phyloP scores from a whole-genome alignment of 1,284 basidiomycete genomes.

The Moniliophthora roreri region DNA sequence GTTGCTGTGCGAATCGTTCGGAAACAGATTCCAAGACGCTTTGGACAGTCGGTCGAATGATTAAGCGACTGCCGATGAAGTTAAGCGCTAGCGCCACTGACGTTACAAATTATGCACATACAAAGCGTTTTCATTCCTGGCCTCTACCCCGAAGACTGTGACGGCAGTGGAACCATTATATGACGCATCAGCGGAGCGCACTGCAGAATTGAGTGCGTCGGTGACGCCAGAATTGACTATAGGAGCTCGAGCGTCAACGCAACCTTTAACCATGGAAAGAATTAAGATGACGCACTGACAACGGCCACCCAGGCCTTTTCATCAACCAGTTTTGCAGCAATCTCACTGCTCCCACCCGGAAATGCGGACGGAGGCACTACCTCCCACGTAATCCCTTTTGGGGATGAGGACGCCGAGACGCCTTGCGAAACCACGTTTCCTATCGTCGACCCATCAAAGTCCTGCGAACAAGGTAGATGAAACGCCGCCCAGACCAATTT shows the following conservation, averaged over 20 bases:
- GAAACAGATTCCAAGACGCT: conserved; percentile 25
- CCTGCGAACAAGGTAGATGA: conserved; percentile 29
- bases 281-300: conserved; percentile 13
- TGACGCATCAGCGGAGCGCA: conserved; percentile 25
- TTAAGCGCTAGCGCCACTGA: not conserved
- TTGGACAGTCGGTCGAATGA: conserved; percentile 33
- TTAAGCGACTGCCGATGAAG: conserved; percentile 25
- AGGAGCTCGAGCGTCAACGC: not conserved
- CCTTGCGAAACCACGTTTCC: conserved; percentile 39
- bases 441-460: conserved; percentile 51
- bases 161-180: conserved; percentile 37
- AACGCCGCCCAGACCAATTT: not conserved
- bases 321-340: conserved; percentile 16
- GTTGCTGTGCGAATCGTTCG: conserved; percentile 33
- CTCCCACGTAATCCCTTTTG: conserved; percentile 36
- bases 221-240: conserved; percentile 20
- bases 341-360: conserved; percentile 28
- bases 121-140: conserved; percentile 49
- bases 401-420: conserved; percentile 27
- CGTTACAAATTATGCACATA: conserved; percentile 24
- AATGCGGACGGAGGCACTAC: conserved; percentile 39
- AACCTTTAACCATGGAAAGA: not conserved
- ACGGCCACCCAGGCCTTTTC: conserved; percentile 23
- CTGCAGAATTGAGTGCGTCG: conserved; percentile 28
- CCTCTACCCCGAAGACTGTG: conserved; percentile 31